phyloP scores from a whole-genome alignment of 352 stramenopile genomes.

The Halophytophthora polymorphica region DNA sequence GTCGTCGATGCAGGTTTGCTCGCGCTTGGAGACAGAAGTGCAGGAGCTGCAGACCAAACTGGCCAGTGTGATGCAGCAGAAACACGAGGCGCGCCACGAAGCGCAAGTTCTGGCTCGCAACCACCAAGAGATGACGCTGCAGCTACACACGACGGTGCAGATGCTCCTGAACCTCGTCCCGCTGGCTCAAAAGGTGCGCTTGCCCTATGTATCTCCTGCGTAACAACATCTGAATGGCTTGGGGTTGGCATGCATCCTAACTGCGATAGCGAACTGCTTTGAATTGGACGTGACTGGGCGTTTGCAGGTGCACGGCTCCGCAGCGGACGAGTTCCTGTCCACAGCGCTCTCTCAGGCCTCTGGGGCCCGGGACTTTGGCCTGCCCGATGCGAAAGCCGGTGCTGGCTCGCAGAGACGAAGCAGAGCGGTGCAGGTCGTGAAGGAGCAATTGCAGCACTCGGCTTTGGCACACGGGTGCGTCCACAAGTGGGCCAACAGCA shows the following conservation, averaged over 20 bases:
- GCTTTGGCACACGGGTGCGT: constrained; percentile 53
- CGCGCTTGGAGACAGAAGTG: constrained; percentile 25
- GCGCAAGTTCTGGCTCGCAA: constrained; percentile 54
- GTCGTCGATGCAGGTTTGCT: constrained; percentile 10
- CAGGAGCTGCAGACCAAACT: constrained; percentile 32
- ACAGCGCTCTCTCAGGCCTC: constrained; percentile 46
- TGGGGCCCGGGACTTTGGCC: constrained; percentile 12
- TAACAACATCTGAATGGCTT: not conserved
- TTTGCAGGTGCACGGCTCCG: constrained; percentile 51
- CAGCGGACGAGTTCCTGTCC: constrained; percentile 62
- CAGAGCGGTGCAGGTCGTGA: constrained; percentile 39
- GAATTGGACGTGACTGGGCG: not conserved
- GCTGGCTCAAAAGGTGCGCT: constrained; percentile 44
- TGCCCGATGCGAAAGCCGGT: not conserved
- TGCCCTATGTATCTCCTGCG: not conserved
- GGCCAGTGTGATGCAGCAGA: constrained; percentile 35
- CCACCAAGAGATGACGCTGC: constrained; percentile 65
- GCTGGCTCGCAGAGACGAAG: constrained; percentile 12
- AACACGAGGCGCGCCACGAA: constrained; percentile 56
- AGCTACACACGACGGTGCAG: constrained; percentile 71
- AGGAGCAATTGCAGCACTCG: constrained; percentile 49
- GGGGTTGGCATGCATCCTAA: not conserved
- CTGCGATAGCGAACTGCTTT: not conserved
- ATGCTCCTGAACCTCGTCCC: constrained; percentile 73
- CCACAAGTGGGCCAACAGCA: constrained; percentile 48